Evolutionary conservation across 257 asterid genomes (phyloP), one percentile per base, ranked within the genome.

Genomic region (Ehretia macrophylla): DNA sequence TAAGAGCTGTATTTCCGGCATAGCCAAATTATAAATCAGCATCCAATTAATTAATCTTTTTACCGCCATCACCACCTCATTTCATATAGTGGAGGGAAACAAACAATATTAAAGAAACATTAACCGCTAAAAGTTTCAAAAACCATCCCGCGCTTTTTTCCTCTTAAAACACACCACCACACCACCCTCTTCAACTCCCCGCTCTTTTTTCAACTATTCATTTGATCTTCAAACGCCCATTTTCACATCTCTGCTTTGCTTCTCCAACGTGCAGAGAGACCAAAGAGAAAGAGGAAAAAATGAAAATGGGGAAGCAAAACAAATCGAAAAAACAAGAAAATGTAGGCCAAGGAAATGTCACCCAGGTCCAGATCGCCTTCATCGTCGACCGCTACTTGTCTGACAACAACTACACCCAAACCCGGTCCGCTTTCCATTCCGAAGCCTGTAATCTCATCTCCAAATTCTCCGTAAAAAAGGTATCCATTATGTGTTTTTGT

Each of bases 311-410:
- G 14, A 42, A 10, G 82, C 97, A 80, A 70, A 66, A 58, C 66
- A 88, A 56, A 68, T 71, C 83, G 6, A 89, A 76, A 66, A 86
- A 72, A 18, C 59, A 78, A 14, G 93, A 84, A 17, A 66, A 49
- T 23, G 58, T 92, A 0, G 99, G 97, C 9, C 88, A 84, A 66
- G 99, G 99, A 47, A 84, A 88, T 40, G 85, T 92, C 5, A 86
- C 95, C 4, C 91, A 95, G 1, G 82, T 85, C 17, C 97, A 92
- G 77, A 61, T 88, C 0, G 99, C 97, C 0, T 92, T 88, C 85
- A 78, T 92, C 66, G 99, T 92, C n/a, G 97, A 92, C 16, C 93
- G 99, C 0, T 92, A 92, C 69, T 93, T 92, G 51, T 68, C 75
- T 32, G 97, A 92, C 76, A 92, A 81, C 69, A 56, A 46, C 20